These are phyloP conservation scores for Aspergillus ochraceus DNA, from an alignment of 2,329 filamentous ascomycete species.

Conservation along the genomic window DNA sequence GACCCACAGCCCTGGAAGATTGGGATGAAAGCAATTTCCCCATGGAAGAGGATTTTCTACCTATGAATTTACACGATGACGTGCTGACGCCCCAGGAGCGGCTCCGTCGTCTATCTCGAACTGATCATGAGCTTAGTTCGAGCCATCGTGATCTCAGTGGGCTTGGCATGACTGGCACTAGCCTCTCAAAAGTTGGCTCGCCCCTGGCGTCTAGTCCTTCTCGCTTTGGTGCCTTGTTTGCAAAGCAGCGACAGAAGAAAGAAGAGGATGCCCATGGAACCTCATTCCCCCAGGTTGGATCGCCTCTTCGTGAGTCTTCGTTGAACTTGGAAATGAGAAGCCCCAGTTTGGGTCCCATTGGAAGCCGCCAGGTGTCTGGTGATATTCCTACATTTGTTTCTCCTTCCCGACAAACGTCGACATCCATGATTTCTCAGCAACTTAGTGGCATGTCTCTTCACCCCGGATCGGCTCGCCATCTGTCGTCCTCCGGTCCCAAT, in stretches of 20 bases:
- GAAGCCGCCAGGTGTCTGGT: conserved; percentile 47
- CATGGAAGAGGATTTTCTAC: conserved; percentile 88
- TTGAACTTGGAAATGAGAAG: conserved; percentile 49
- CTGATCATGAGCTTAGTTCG: conserved; percentile 52
- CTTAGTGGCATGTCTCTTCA: conserved; percentile 48
- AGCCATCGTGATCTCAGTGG: conserved; percentile 52
- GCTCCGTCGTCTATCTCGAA: conserved; percentile 59
- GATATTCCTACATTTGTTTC: conserved; percentile 54
- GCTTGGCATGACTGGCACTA: conserved; percentile 51
- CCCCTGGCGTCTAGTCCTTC: conserved; percentile 62
- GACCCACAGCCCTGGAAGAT: conserved; percentile 53
- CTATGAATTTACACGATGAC: conserved; percentile 65
- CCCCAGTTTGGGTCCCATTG: conserved; percentile 53
- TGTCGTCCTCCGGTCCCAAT: conserved; percentile 30
- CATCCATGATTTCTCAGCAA: conserved; percentile 63
- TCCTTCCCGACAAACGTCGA: conserved; percentile 58
- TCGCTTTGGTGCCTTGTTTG: conserved; percentile 61
- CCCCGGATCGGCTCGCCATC: conserved; percentile 40
- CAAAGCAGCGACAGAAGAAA: conserved; percentile 52
- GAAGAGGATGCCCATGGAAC: conserved; percentile 51
- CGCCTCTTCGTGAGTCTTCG: conserved; percentile 63
- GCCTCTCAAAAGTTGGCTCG: conserved; percentile 54
- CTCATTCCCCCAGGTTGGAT: conserved; percentile 63
- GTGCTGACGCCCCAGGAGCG: conserved; percentile 63
- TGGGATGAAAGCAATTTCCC: conserved; percentile 66